A percentile compares a stretch with the other conserved stretches of the same genome.
phyloP scores from a whole-genome alignment of 2,329 filamentous ascomycete genomes.

The Aspergillus pseudotamarii region DNA sequence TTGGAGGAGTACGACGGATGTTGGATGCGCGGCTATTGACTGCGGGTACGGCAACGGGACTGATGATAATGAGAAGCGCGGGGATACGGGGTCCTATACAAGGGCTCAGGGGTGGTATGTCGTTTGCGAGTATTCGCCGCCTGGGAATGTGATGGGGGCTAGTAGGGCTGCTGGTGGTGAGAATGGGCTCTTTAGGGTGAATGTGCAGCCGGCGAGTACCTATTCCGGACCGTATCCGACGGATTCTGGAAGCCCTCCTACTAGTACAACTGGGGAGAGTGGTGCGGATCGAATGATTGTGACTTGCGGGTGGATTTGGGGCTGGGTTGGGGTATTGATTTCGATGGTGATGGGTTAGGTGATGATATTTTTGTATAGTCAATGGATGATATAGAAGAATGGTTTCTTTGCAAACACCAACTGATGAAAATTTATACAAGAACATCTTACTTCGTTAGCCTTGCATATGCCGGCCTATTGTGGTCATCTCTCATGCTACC shows the following conservation, averaged over 20 bases:
- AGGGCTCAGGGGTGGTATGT: conserved; percentile 62
- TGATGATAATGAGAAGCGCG: conserved; percentile 2
- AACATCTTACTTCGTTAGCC: conserved; percentile 4
- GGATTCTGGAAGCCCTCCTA: neutral
- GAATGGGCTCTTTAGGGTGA: conserved; percentile 34
- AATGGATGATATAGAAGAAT: neutral
- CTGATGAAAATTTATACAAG: neutral
- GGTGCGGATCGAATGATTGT: neutral
- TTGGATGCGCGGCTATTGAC: conserved; percentile 57
- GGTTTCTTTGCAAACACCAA: neutral
- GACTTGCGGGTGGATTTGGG: neutral
- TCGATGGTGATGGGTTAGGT: conserved; percentile 7
- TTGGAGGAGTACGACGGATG: conserved; percentile 64
- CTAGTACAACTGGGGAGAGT: neutral
- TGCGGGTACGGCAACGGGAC: conserved; percentile 39
- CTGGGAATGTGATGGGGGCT: conserved; percentile 60
- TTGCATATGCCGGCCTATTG: conserved; percentile 16
- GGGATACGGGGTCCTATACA: conserved; percentile 5
- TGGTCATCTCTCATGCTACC: conserved; percentile 33
- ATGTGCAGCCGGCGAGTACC: conserved; percentile 29
- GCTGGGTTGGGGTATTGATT: conserved; percentile 3
- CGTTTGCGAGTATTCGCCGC: conserved; percentile 71
- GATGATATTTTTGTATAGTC: neutral
- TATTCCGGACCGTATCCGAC: conserved; percentile 23
- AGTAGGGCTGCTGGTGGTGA: conserved; percentile 21